phyloP scores from a whole-genome alignment of 495 filamentous ascomycete species.

The Xylaria sp. region DNA sequence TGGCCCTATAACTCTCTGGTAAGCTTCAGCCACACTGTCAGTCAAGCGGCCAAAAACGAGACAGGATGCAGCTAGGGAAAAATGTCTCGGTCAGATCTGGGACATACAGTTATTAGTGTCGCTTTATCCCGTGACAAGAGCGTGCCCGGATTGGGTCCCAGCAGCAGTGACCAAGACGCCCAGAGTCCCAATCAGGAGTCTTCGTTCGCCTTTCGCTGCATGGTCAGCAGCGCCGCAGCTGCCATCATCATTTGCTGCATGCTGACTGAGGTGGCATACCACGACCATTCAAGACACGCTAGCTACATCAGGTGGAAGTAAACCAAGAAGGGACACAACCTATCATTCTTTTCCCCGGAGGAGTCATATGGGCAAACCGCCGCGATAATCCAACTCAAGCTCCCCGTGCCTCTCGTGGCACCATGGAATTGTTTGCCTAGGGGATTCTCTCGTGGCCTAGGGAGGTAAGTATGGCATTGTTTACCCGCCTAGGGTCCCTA shows the following conservation, averaged over 20 bases:
- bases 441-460: no score
- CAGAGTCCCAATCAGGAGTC: slow-evolving; percentile 22
- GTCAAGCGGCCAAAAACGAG: slow-evolving; percentile 16
- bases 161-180: slow-evolving; percentile 17
- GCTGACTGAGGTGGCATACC: slow-evolving; percentile 25
- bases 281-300: background rate
- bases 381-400: background rate
- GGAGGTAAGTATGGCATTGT: background rate
- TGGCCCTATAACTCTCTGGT: slow-evolving; percentile 15
- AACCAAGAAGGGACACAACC: slow-evolving; percentile 5
- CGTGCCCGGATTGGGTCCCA: slow-evolving; percentile 24
- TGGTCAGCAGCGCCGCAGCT: slow-evolving; percentile 23
- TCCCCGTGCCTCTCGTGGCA: slow-evolving; percentile 10
- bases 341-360: background rate
- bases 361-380: slow-evolving; percentile 2
- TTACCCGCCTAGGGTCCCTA: background rate
- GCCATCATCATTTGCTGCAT: slow-evolving; percentile 23
- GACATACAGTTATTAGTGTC: slow-evolving; percentile 28
- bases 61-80: slow-evolving; percentile 13
- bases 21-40: slow-evolving; percentile 23
- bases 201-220: slow-evolving; percentile 18
- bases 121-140: slow-evolving; percentile 15
- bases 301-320: slow-evolving; percentile 13
- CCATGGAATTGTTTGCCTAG: background rate
- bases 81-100: slow-evolving; percentile 46